Conservation (phyloP, 164 flowering plant species). For the Platanus orientalis region DNA sequence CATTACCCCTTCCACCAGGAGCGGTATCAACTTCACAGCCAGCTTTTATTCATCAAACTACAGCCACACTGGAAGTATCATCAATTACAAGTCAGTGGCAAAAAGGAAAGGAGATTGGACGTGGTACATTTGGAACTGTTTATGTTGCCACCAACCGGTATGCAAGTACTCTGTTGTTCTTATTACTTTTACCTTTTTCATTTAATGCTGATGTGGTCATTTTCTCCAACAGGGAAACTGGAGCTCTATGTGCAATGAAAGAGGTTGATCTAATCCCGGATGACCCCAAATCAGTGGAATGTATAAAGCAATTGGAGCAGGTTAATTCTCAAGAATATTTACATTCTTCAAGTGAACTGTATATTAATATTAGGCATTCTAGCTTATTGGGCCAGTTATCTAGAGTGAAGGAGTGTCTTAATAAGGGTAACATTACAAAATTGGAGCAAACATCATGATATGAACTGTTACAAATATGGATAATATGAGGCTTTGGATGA, state of each 20-base stretch:
- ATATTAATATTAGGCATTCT: not conserved
- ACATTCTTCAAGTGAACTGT: not conserved
- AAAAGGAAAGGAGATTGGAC: slow-evolving; percentile 92
- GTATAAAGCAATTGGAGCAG: slow-evolving; percentile 86
- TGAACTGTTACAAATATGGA: no score
- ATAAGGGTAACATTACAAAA: no score
- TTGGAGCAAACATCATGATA: no score
- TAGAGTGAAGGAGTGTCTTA: no score
- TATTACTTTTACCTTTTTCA: slow-evolving; percentile 5
- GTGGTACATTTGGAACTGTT: slow-evolving; percentile 95
- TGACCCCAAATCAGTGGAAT: slow-evolving; percentile 81
- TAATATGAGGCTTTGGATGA: no score
- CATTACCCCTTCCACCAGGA: slow-evolving; percentile 7
- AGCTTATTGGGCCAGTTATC: no score
- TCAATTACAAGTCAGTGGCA: slow-evolving; percentile 60
- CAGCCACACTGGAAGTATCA: slow-evolving; percentile 32
- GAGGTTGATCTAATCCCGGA: slow-evolving; percentile 79
- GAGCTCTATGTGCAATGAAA: slow-evolving; percentile 97
- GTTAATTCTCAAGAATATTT: slow-evolving; percentile 24
- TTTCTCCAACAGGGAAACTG: slow-evolving; percentile 64
- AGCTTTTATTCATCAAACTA: slow-evolving; percentile 31
- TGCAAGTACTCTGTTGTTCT: not conserved
- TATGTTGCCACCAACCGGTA: slow-evolving; percentile 81
- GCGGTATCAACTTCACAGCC: slow-evolving; percentile 27
- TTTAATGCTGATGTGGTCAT: not conserved